Evolutionary conservation across 192 early-diverging fungal species (phyloP).

Genomic region (Backusella circina): DNA sequence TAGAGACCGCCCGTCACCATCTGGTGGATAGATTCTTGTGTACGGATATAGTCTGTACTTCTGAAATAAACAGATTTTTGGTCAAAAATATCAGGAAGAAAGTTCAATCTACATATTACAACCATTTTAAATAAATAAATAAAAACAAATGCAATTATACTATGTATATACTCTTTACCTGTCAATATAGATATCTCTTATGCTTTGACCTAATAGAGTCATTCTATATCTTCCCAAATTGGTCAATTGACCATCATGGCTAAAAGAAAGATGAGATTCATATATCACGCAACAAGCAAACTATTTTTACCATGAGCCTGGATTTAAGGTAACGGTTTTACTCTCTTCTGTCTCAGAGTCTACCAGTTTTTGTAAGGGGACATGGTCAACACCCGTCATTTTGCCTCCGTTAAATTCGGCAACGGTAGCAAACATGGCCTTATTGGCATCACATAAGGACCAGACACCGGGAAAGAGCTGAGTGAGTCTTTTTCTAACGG

Average conservation of each 20-base stretch:
- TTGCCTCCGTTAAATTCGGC: background rate
- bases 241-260: slow-evolving; percentile 35
- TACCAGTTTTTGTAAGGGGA: slow-evolving; percentile 15
- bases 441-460: slow-evolving; percentile 33
- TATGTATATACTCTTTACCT: slow-evolving; percentile 7
- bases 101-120: slow-evolving; percentile 15
- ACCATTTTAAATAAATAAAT: too few relatives aligned
- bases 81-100: slow-evolving; percentile 15
- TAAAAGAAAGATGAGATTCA: background rate
- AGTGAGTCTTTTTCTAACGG: slow-evolving; percentile 28
- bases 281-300: background rate
- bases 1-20: slow-evolving; percentile 35
- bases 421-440: slow-evolving; percentile 24
- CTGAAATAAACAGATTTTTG: slow-evolving; percentile 22
- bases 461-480: slow-evolving; percentile 32
- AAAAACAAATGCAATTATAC: background rate
- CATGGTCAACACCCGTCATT: background rate
- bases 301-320: slow-evolving; percentile 12
- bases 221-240: slow-evolving; percentile 33
- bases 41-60: slow-evolving; percentile 31
- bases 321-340: background rate
- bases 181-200: slow-evolving; percentile 34
- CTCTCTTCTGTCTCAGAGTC: slow-evolving; percentile 3
- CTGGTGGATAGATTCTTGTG: slow-evolving; percentile 38
- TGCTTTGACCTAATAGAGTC: slow-evolving; percentile 21